Conservation (phyloP, 2,329 filamentous ascomycete genomes). For the Aureobasidium sp. region DNA sequence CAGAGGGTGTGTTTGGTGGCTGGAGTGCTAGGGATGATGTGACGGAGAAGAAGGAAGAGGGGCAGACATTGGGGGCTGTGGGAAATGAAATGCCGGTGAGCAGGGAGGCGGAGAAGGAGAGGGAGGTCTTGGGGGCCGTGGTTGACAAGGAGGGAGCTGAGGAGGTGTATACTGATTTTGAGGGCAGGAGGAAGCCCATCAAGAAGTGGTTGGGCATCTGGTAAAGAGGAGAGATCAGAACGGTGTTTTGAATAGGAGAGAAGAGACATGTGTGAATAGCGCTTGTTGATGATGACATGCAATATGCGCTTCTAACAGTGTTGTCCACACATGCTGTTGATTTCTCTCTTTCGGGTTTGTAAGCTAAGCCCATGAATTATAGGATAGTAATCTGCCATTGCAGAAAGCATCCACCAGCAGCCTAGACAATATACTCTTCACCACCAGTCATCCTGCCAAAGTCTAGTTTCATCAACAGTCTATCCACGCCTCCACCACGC, state of each 20-base stretch:
- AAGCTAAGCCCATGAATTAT: not conserved
- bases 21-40: constrained; percentile 35
- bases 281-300: not conserved
- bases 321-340: not conserved
- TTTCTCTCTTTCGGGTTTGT: not conserved
- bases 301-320: too few relatives aligned
- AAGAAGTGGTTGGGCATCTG: constrained; percentile 86
- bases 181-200: constrained; percentile 40
- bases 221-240: constrained; percentile 30
- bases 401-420: not conserved
- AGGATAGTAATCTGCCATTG: not conserved
- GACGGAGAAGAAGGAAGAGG: constrained; percentile 26
- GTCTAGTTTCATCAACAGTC: constrained; percentile 85
- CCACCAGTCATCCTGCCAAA: constrained; percentile 35
- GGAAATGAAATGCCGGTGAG: not conserved
- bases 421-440: constrained; percentile 19
- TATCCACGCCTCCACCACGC: constrained; percentile 71
- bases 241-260: not conserved
- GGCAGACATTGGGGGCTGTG: not conserved
- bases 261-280: not conserved
- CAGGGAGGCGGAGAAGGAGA: not conserved
- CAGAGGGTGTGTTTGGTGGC: constrained; percentile 40
- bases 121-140: constrained; percentile 25
- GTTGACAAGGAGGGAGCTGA: constrained; percentile 20
- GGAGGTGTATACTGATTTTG: constrained; percentile 33